A percentile compares a stretch with the other conserved stretches of the same genome.
Conservation (phyloP, 2,329 filamentous ascomycete genomes). For the Lojkania enalia region DNA sequence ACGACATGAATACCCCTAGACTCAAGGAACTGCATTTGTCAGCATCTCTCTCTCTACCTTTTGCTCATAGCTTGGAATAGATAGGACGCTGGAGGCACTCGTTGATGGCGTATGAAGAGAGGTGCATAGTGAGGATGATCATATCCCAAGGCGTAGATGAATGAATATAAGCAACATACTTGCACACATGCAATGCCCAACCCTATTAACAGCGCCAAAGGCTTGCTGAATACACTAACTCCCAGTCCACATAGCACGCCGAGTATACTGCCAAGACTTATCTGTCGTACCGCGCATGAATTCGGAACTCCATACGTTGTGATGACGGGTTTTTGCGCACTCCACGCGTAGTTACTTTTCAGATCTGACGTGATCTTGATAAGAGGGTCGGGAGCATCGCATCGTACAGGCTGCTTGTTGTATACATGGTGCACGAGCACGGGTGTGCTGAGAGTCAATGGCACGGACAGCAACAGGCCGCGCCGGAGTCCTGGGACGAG, state of each 20-base stretch:
- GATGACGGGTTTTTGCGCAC: constrained; percentile 46
- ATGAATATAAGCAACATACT: constrained; percentile 48
- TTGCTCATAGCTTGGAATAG: too few relatives aligned
- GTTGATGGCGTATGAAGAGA: too few relatives aligned
- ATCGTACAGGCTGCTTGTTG: constrained; percentile 38
- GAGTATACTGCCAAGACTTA: constrained; percentile 52
- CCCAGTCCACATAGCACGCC: constrained; percentile 59
- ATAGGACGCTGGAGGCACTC: neutral
- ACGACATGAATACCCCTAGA: constrained; percentile 56
- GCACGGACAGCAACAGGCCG: constrained; percentile 41
- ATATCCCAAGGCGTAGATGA: neutral
- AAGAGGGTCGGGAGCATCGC: constrained; percentile 39
- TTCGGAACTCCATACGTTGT: constrained; percentile 47
- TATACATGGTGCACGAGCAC: constrained; percentile 35
- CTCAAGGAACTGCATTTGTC: constrained; percentile 54
- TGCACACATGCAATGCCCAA: constrained; percentile 65
- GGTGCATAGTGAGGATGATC: neutral
- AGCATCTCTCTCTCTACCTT: too few relatives aligned
- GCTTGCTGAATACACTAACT: constrained; percentile 71
- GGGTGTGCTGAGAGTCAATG: constrained; percentile 39
- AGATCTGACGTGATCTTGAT: constrained; percentile 46
- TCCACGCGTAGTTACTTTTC: constrained; percentile 39
- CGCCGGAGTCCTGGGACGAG: constrained; percentile 46
- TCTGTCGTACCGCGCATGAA: constrained; percentile 47
- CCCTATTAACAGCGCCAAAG: constrained; percentile 69